These are phyloP conservation scores for Komagataella phaffii DNA, from an alignment of 805 yeast genomes.

Conservation along the genomic window DNA sequence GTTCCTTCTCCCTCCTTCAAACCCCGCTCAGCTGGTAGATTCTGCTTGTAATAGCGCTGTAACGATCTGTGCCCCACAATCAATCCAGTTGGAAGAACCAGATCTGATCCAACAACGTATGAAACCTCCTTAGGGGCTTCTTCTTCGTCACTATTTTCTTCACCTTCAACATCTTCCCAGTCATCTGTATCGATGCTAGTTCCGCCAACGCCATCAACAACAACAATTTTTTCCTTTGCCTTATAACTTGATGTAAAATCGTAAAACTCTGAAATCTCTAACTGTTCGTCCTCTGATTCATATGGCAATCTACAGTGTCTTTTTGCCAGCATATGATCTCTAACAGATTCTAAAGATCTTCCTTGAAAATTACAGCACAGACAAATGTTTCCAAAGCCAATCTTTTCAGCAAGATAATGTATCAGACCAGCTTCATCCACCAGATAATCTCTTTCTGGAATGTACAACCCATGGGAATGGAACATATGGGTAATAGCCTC, in stretches of 20 bases:
- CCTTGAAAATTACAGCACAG: constrained; percentile 77
- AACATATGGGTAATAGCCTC: constrained; percentile 60
- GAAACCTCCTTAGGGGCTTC: constrained; percentile 16
- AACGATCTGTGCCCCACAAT: constrained; percentile 74
- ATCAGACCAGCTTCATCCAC: constrained; percentile 60
- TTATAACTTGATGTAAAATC: constrained; percentile 61
- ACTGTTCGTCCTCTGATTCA: constrained; percentile 66
- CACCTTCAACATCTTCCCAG: constrained; percentile 18
- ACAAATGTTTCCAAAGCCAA: constrained; percentile 77
- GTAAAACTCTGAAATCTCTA: constrained; percentile 67
- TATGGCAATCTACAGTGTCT: constrained; percentile 85
- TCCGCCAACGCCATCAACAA: constrained; percentile 14
- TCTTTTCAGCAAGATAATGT: constrained; percentile 63
- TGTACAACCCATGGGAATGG: constrained; percentile 66
- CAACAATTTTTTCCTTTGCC: constrained; percentile 18
- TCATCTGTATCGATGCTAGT: constrained; percentile 18
- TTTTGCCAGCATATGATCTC: constrained; percentile 79
- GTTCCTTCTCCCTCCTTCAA: constrained; percentile 59
- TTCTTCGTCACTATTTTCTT: constrained; percentile 15
- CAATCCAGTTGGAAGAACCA: constrained; percentile 66
- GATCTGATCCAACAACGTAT: constrained; percentile 37
- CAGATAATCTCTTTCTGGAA: constrained; percentile 71
- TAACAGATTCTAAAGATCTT: constrained; percentile 67
- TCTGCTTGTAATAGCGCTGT: constrained; percentile 60
- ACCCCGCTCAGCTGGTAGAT: constrained; percentile 31